These are phyloP conservation scores for Melampsora larici-populina DNA, from an alignment of 1,284 basidiomycete species.

Conservation along the genomic window DNA sequence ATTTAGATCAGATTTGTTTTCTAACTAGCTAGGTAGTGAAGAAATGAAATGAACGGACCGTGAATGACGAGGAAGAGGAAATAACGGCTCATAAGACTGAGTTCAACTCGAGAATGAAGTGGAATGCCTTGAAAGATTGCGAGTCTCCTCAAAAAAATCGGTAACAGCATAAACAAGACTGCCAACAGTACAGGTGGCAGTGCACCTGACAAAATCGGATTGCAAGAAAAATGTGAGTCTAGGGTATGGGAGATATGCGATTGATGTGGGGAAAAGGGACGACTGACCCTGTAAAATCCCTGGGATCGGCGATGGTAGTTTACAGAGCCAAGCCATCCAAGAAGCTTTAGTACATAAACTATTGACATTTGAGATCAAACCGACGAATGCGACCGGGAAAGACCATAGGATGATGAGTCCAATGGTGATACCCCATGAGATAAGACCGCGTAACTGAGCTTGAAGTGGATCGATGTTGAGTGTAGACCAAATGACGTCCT, in stretches of 20 bases:
- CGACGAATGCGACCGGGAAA: conserved; percentile 73
- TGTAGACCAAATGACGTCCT: conserved; percentile 88
- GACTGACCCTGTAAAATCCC: conserved; percentile 76
- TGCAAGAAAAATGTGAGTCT: background rate
- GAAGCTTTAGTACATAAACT: conserved; percentile 64
- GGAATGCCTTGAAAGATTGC: conserved; percentile 77
- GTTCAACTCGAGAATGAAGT: conserved; percentile 73
- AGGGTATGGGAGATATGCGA: background rate
- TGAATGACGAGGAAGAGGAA: conserved; percentile 88
- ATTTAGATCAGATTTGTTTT: background rate
- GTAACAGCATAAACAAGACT: conserved; percentile 84
- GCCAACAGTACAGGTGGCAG: conserved; percentile 80
- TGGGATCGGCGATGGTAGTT: conserved; percentile 60
- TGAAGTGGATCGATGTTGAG: conserved; percentile 85
- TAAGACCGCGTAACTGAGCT: conserved; percentile 61
- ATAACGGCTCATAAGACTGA: conserved; percentile 84
- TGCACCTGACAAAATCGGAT: conserved; percentile 57
- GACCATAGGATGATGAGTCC: conserved; percentile 67
- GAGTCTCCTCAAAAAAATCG: conserved; percentile 75
- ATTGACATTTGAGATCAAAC: conserved; percentile 75
- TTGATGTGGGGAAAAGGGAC: background rate
- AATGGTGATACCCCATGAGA: conserved; percentile 59
- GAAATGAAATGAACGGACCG: conserved; percentile 53
- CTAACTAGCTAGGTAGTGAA: background rate
- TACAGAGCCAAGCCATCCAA: conserved; percentile 82